These are phyloP conservation scores for Beauveria brongniartii DNA, from an alignment of 2,329 filamentous ascomycete genomes.

Conservation along the genomic window DNA sequence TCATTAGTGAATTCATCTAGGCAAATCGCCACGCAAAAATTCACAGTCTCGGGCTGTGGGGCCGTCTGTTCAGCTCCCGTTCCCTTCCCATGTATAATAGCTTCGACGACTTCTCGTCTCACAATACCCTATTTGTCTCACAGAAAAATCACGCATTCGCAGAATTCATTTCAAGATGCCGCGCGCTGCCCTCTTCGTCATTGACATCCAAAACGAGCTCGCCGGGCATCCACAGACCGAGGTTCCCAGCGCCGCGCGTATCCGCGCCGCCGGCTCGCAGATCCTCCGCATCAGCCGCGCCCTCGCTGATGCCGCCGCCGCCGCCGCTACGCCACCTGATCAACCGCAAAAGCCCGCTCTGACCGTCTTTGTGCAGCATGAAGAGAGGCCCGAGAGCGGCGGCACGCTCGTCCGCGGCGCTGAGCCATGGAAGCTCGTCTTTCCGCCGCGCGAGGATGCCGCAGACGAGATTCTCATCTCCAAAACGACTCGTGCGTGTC, in stretches of 20 bases:
- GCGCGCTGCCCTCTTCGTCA: slow-evolving; percentile 22
- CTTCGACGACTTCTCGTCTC: not conserved
- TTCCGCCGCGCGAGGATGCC: slow-evolving; percentile 17
- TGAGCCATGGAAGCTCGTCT: slow-evolving; percentile 22
- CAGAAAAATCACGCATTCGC: too few species aligned
- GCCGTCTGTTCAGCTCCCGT: not conserved
- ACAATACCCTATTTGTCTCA: not conserved
- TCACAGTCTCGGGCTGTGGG: not conserved
- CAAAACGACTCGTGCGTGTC: slow-evolving; percentile 21
- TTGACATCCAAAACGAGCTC: slow-evolving; percentile 27
- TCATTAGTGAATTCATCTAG: not conserved
- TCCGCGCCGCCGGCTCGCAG: slow-evolving; percentile 15
- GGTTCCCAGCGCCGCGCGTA: slow-evolving; percentile 20
- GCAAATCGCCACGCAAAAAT: not conserved
- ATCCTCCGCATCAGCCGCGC: slow-evolving; percentile 18
- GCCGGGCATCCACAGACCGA: slow-evolving; percentile 17
- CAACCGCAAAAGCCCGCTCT: slow-evolving; percentile 3
- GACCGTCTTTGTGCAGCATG: slow-evolving; percentile 25
- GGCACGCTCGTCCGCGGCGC: slow-evolving; percentile 16
- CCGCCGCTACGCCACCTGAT: not conserved
- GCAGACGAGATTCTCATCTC: slow-evolving; percentile 18
- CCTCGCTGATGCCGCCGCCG: slow-evolving; percentile 6
- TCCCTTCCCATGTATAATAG: not conserved
- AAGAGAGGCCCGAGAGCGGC: slow-evolving; percentile 18
- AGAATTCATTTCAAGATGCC: not conserved